phyloP scores from a whole-genome alignment of 345 rosid species.

The Ceriops zippeliana region DNA sequence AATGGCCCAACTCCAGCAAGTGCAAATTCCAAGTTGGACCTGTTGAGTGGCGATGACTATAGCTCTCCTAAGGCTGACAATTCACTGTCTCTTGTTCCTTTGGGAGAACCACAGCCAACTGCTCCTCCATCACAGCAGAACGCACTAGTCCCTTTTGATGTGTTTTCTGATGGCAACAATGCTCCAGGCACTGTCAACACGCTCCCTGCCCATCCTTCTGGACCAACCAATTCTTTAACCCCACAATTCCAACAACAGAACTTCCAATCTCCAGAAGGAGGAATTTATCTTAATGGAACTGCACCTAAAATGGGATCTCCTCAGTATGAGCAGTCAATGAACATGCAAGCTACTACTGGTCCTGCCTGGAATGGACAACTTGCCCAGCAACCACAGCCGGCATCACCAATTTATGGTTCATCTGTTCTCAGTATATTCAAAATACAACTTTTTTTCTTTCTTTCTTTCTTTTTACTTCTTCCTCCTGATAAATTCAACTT shows the following conservation, averaged over 20 bases:
- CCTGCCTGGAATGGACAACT: slow-evolving; percentile 74
- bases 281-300: slow-evolving; percentile 62
- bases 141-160: slow-evolving; percentile 81
- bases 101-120: slow-evolving; percentile 55
- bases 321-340: slow-evolving; percentile 53
- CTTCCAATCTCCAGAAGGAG: slow-evolving; percentile 51
- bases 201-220: slow-evolving; percentile 43
- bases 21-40: slow-evolving; percentile 70
- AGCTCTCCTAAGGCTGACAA: slow-evolving; percentile 53
- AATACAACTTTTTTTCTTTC: no score
- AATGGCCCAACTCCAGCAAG: slow-evolving; percentile 53
- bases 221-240: slow-evolving; percentile 44
- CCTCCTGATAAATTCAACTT: no score
- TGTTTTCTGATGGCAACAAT: slow-evolving; percentile 61
- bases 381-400: slow-evolving; percentile 50
- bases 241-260: slow-evolving; percentile 64
- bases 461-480: no score
- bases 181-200: slow-evolving; percentile 45
- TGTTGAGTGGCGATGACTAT: slow-evolving; percentile 90
- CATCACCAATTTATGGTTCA: slow-evolving; percentile 70
- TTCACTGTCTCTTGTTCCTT: slow-evolving; percentile 81
- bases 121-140: slow-evolving; percentile 67
- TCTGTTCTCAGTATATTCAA: not conserved
- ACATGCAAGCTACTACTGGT: slow-evolving; percentile 46
- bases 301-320: slow-evolving; percentile 52